Conservation (phyloP, 1,284 basidiomycete species). For the Ceratobasidium papillatum region DNA sequence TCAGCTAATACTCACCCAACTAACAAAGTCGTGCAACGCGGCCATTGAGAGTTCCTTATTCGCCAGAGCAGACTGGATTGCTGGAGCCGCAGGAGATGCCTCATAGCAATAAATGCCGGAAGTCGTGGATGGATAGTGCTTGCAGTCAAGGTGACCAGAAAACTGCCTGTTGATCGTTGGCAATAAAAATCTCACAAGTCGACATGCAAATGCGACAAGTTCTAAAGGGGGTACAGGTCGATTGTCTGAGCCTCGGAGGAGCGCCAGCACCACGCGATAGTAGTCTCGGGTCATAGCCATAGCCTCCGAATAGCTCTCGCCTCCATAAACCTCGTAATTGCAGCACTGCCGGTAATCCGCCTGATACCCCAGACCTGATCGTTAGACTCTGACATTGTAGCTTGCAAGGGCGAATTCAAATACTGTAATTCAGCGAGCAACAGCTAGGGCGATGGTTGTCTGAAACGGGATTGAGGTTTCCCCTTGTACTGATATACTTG, state of each 20-base stretch:
- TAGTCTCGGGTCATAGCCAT: background rate
- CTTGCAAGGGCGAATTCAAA: no score
- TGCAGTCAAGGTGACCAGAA: background rate
- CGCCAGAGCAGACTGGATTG: background rate
- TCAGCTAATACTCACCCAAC: background rate
- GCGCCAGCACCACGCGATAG: background rate
- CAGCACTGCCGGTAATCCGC: no score
- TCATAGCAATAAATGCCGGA: no score
- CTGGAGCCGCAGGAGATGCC: background rate
- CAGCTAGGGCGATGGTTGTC: no score
- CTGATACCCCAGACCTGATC: no score
- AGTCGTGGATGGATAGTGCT: background rate
- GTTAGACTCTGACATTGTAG: no score
- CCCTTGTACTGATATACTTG: no score
- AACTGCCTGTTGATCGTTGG: background rate
- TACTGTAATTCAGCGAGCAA: no score
- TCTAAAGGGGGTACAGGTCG: background rate
- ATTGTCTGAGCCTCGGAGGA: background rate
- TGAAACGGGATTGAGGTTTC: no score
- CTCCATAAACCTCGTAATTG: background rate
- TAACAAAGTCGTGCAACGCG: background rate
- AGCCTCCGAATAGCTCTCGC: background rate
- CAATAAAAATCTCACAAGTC: background rate
- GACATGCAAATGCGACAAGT: background rate
- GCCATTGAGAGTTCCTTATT: no score